phyloP scores from a whole-genome alignment of 2,329 filamentous ascomycete genomes.

The Didymella pinodella region DNA sequence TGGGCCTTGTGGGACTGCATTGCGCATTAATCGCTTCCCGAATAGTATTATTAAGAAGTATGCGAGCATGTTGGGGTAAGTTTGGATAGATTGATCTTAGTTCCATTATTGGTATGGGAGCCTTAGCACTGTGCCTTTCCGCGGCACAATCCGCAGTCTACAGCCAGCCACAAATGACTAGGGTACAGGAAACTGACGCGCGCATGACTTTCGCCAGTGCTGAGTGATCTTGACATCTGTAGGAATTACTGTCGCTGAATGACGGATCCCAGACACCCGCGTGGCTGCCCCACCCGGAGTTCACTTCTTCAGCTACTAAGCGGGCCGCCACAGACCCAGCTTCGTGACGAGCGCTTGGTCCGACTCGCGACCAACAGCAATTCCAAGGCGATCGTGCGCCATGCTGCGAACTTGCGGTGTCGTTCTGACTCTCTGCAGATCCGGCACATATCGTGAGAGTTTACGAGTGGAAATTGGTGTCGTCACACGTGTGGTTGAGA shows the following conservation, averaged over 20 bases:
- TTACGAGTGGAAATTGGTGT: neutral
- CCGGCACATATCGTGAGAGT: neutral
- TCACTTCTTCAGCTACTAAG: conserved; percentile 38
- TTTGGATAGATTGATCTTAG: conserved; percentile 7
- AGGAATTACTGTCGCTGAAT: conserved; percentile 1
- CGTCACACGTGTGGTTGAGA: neutral
- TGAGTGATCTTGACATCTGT: conserved; percentile 4
- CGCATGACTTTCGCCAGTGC: conserved; percentile 10
- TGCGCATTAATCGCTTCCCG: neutral
- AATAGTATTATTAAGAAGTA: neutral
- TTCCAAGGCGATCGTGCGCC: neutral
- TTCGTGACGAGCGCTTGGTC: conserved; percentile 6
- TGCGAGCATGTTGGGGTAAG: neutral
- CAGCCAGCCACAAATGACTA: conserved; percentile 20
- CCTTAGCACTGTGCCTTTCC: conserved; percentile 3
- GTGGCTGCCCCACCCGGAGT: conserved; percentile 19
- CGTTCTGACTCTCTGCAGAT: neutral
- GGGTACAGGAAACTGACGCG: neutral
- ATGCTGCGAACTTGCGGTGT: conserved; percentile 8
- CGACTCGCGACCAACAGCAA: conserved; percentile 10
- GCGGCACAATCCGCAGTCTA: conserved; percentile 5
- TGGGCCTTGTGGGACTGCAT: conserved; percentile 1
- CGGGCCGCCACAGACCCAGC: conserved; percentile 32
- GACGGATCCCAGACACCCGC: conserved; percentile 2
- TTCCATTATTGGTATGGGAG: conserved; percentile 9